These are phyloP conservation scores for Ephemerocybe angulata DNA, from an alignment of 768 basidiomycete species.

Conservation along the genomic window DNA sequence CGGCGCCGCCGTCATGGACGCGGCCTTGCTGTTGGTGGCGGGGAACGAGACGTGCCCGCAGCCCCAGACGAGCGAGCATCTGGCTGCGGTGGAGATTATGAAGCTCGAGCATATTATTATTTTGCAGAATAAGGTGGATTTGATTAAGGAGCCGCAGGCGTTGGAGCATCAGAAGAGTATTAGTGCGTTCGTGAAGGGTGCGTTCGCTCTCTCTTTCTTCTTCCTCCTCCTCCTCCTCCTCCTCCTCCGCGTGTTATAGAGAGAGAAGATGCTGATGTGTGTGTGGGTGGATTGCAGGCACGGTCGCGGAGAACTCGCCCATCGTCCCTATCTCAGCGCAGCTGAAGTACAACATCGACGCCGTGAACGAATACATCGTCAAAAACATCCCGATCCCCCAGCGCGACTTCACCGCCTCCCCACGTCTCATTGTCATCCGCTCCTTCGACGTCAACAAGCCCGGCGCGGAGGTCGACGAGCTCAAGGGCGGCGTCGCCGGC, in stretches of 20 bases:
- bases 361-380: slow-evolving; percentile 97
- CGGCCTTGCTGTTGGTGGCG: slow-evolving; percentile 90
- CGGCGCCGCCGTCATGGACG: slow-evolving; percentile 99
- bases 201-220: slow-evolving; percentile 12
- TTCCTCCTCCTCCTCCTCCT: too few species aligned
- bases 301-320: slow-evolving; percentile 94
- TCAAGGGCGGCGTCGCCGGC: slow-evolving; percentile 98
- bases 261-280: background rate
- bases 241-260: too few species aligned
- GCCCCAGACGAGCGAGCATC: slow-evolving; percentile 97
- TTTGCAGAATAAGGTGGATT: slow-evolving; percentile 96
- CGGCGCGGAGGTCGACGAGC: slow-evolving; percentile 92
- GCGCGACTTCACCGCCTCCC: slow-evolving; percentile 89
- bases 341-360: slow-evolving; percentile 98
- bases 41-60: slow-evolving; percentile 99
- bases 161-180: slow-evolving; percentile 97
- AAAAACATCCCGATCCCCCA: slow-evolving; percentile 93
- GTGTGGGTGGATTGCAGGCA: slow-evolving; percentile 53
- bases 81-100: slow-evolving; percentile 99
- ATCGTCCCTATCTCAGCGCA: slow-evolving; percentile 99
- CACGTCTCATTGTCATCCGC: slow-evolving; percentile 95
- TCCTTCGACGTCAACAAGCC: slow-evolving; percentile 99
- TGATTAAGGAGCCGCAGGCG: slow-evolving; percentile 93
- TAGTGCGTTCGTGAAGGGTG: slow-evolving; percentile 90
- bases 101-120: slow-evolving; percentile 97